phyloP scores from a whole-genome alignment of 2,329 filamentous ascomycete species.

The Pyrenophora graminea region DNA sequence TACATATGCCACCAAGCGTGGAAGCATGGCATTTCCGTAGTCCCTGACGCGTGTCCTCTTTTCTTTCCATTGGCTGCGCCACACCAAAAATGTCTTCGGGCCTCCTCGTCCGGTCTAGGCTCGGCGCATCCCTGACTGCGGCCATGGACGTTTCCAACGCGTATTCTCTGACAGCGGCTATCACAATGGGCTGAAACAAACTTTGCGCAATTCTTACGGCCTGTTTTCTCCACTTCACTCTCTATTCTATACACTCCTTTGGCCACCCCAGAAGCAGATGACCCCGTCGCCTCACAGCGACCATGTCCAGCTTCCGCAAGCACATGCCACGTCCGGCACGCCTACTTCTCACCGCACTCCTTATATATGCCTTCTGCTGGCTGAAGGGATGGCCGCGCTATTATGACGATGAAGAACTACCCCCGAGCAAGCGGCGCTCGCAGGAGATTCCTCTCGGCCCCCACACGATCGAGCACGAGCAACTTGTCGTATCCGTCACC shows the following conservation, averaged over 20 bases:
- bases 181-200: constrained; percentile 10
- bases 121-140: constrained; percentile 15
- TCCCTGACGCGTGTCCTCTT: constrained; percentile 12
- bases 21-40: not conserved
- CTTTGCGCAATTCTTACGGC: not conserved
- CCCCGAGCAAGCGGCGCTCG: constrained; percentile 24
- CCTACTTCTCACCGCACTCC: constrained; percentile 21
- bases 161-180: constrained; percentile 1
- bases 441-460: constrained; percentile 21
- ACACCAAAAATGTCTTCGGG: constrained; percentile 8
- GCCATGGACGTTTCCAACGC: constrained; percentile 4
- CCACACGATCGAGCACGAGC: constrained; percentile 26
- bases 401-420: constrained; percentile 42
- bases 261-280: constrained; percentile 12
- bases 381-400: constrained; percentile 39
- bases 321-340: constrained; percentile 30
- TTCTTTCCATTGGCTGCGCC: constrained; percentile 4
- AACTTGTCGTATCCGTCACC: constrained; percentile 58
- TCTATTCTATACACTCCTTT: not conserved
- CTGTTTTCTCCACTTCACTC: not conserved
- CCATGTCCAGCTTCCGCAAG: constrained; percentile 29
- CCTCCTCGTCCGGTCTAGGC: constrained; percentile 11
- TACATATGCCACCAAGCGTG: too few relatives aligned
- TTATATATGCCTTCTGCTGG: constrained; percentile 38
- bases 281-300: constrained; percentile 16